Percentiles rank a stretch among this genome's conserved stretches.
Evolutionary conservation across 2,329 filamentous ascomycete species (phyloP).

Genomic region (Truncatella angustata): DNA sequence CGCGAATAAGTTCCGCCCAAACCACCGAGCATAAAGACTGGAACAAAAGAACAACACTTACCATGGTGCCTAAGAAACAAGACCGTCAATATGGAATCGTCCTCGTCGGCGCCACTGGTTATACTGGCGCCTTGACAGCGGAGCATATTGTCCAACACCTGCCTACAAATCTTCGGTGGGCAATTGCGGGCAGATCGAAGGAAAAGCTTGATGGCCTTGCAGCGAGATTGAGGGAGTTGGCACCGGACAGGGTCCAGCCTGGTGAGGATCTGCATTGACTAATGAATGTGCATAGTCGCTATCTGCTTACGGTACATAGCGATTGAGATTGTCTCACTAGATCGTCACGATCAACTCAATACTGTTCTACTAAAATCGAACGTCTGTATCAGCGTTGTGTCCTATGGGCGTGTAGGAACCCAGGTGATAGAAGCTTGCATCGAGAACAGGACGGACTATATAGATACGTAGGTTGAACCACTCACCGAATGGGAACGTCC

Average conservation of each 20-base stretch:
- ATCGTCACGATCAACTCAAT: constrained; percentile 12
- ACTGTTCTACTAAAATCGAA: constrained; percentile 14
- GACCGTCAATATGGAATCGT: constrained; percentile 9
- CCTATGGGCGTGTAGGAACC: constrained; percentile 18
- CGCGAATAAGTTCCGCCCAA: neutral
- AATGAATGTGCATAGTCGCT: neutral
- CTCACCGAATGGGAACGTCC: neutral
- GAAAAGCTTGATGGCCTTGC: constrained; percentile 37
- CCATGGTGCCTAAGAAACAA: neutral
- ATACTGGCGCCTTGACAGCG: constrained; percentile 75
- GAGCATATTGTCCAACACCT: constrained; percentile 71
- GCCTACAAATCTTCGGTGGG: constrained; percentile 82
- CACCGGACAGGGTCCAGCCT: constrained; percentile 16
- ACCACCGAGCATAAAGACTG: neutral
- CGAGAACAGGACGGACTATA: constrained; percentile 20
- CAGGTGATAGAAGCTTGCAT: constrained; percentile 19
- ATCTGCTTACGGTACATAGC: constrained; percentile 3
- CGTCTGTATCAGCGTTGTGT: constrained; percentile 21
- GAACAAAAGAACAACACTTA: neutral
- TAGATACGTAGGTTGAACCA: constrained; percentile 18
- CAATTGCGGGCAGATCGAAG: constrained; percentile 77
- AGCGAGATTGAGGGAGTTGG: constrained; percentile 3
- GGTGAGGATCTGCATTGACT: constrained; percentile 8
- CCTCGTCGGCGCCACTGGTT: constrained; percentile 50
- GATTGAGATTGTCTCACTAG: constrained; percentile 15